A percentile compares a stretch with the other conserved stretches of the same genome.
These are phyloP conservation scores for Ulota crispa DNA, from an alignment of 225 moss, liverwort and hornwort genomes.

Conservation along the genomic window DNA sequence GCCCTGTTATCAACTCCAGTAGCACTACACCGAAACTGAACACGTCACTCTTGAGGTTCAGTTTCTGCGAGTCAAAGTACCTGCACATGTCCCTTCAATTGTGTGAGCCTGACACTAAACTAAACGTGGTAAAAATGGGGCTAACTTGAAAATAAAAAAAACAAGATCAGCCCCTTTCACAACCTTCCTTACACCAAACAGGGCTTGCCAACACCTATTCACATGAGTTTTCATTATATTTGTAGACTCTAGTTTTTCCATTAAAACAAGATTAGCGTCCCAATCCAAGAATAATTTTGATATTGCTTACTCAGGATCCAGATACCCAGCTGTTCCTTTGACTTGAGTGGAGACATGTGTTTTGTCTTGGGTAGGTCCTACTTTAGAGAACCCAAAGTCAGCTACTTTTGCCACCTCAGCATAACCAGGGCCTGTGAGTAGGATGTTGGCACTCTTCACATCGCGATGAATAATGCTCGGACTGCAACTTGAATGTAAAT, in stretches of 20 bases:
- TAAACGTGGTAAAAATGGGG: too few species aligned
- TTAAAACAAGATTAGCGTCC: too few species aligned
- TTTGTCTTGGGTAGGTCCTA: conserved; percentile 5
- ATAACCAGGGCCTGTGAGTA: conserved; percentile 24
- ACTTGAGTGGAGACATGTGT: conserved; percentile 32
- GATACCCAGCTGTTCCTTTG: conserved; percentile 36
- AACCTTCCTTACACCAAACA: too few species aligned
- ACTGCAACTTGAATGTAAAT: conserved; percentile 28
- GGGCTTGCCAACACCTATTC: too few species aligned
- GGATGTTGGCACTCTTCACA: conserved; percentile 41
- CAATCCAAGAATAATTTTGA: too few species aligned
- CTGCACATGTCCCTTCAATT: conserved; percentile 3
- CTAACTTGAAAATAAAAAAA: too few species aligned
- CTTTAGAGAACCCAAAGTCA: conserved; percentile 37
- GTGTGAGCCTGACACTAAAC: neutral
- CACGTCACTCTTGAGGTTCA: conserved; percentile 41
- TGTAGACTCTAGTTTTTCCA: too few species aligned
- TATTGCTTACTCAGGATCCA: conserved; percentile 38
- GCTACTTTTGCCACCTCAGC: conserved; percentile 27
- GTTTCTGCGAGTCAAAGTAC: conserved; percentile 23
- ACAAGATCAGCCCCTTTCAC: too few species aligned
- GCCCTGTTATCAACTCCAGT: conserved; percentile 40
- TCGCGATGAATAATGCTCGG: conserved; percentile 43
- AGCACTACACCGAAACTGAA: conserved; percentile 43
- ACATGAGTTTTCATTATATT: too few species aligned